Base-by-base conservation (phyloP, 2,329 filamentous ascomycete genomes). In the Nannizzia gypsea region DNA sequence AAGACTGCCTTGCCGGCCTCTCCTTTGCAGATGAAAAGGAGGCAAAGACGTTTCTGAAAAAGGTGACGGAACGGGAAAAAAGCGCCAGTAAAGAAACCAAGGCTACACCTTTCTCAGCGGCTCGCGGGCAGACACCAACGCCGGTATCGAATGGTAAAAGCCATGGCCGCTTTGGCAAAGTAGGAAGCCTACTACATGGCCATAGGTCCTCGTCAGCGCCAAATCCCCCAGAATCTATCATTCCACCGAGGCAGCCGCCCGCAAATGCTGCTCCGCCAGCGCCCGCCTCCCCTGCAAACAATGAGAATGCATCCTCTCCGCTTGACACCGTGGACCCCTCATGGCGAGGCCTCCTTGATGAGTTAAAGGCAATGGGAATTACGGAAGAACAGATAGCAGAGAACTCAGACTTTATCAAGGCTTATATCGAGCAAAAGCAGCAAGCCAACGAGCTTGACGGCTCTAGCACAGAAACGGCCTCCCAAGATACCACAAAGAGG, bases 11-110 rank as follows among this genome's bases (percentile, higher is more conserved):
- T 62, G 93, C 90, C 4, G 93, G 86, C 0, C 77, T 99, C 62
- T 96, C 90, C 24, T 99, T 99, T 69, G 85, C 87, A 63, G 93
- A 97, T 73, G 93, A 97, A 78, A 97, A 96, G 75, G 93, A 99
- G 77, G 93, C 93, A 36, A 95, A 89, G 76, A 88, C 89, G 61
- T 97, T 99, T 77, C 86, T 91, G 74, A 96, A 96, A 81, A 97
- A 96, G 79, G 89, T 99, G 82, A 87, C 93, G 67, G 91, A 96
- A 70, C 82, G 91, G 65, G 91, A 97, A 76, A 96, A 95, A 82
- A 91, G 92, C 75, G 92, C 90, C 44, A 92, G 87, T 76, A 95
- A 95, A 77, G 85, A 86, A 63, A 96, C 91, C 2, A 85, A 80
- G 71, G 81, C 84, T 63, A 92, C 88, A 36, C 86, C 88, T 0